Evolutionary conservation across 176 grass and related monocot genomes (phyloP), one percentile per base, ranked within the genome.

Genomic region (Carex cristatella): DNA sequence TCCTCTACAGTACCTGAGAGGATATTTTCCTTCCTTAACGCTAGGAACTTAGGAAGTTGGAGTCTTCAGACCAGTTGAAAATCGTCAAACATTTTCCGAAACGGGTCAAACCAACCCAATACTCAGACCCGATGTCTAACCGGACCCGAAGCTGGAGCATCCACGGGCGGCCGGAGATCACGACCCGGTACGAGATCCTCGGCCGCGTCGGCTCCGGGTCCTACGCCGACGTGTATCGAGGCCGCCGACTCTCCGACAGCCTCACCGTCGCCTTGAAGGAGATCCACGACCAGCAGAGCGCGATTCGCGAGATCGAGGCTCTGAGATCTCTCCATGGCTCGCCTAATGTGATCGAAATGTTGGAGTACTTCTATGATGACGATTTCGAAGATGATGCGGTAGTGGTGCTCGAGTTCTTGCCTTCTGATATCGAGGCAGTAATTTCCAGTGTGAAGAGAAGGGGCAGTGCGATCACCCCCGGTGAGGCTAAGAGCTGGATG

Each of bases 191-290:
- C 66, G 93, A 94, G 70, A 88, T 98, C 83, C 91, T 98, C 65
- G 86, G 89, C 30, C 86, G 85, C 42, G 91, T 94, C 11, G 95
- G 95, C 42, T 95, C 93, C 44, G 93, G 95, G 18, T 86, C 95
- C 9, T 98, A 98, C 81, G 93, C 95, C 7, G 95, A 98, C 81
- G 95, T 98, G 32, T 98, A 98, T 88, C 93, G 89, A 32, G 93
- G 85, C 68, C 91, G 91, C 70, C 95, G 95, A 69, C 92, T 87
- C 60, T 98, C 93, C 69, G 93, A 95, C 83, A 88, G 91, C 53
- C 85, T 92, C 44, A 1, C 44, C 3, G 93, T 95, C 44, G 95
- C 95, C 31, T 89, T 98, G 65, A 98, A 98, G 83, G 95, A 98
- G 86, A 85, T 98, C 65, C 95, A 98, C 80, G 95, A 98, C 80